Conservation (phyloP, 495 filamentous ascomycete genomes). For the Darksidea phi region DNA sequence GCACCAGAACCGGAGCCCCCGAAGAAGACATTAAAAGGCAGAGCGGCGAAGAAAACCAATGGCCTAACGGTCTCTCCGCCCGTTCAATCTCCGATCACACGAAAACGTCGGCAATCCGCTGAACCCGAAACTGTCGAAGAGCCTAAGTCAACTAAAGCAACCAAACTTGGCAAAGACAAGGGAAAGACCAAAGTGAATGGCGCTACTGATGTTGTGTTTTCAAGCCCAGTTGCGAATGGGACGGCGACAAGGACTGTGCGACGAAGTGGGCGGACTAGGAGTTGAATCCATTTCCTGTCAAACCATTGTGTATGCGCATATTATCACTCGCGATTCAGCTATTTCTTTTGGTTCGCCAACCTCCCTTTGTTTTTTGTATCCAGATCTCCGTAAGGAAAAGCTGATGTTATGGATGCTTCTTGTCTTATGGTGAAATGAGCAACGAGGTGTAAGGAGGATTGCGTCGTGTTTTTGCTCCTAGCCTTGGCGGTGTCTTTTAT, state of each 20-base stretch:
- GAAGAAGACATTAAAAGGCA: slow-evolving; percentile 4
- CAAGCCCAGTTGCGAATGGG: slow-evolving; percentile 12
- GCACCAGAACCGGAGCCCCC: background rate
- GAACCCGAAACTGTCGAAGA: slow-evolving; percentile 4
- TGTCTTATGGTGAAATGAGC: too few species aligned
- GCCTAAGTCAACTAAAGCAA: background rate
- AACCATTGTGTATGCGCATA: too few species aligned
- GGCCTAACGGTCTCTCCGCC: background rate
- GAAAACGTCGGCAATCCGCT: background rate
- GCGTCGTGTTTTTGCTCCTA: too few species aligned
- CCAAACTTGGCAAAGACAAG: background rate
- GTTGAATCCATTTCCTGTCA: background rate
- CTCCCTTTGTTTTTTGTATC: too few species aligned
- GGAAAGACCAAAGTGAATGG: slow-evolving; percentile 10
- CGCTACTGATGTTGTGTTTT: background rate
- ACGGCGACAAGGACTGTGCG: background rate
- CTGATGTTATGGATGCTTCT: too few species aligned
- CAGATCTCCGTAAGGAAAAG: too few species aligned
- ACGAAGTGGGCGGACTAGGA: slow-evolving; percentile 8
- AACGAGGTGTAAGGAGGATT: too few species aligned
- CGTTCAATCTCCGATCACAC: background rate
- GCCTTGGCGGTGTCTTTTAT: too few species aligned
- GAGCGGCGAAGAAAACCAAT: slow-evolving; percentile 5
- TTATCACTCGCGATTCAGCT: too few species aligned
- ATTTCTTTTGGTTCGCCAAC: too few species aligned